Evolutionary conservation across 805 yeast species (phyloP), one percentile per base, ranked within the genome.

Genomic region (Wickerhamomyces canadensis): DNA sequence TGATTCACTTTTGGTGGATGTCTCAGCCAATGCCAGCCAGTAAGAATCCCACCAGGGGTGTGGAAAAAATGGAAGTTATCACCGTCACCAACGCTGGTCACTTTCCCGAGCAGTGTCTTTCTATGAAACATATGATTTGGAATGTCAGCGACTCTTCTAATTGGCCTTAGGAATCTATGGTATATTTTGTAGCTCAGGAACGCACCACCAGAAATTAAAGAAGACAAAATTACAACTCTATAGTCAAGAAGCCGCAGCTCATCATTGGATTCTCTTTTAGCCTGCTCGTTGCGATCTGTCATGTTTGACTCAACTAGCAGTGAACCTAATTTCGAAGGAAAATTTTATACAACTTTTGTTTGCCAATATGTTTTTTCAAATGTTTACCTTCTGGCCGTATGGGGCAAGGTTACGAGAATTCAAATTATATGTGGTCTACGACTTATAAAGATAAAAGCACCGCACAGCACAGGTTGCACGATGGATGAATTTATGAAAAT

Each of bases 1-100:
- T 38, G 57, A 50, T 72, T 72, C 6, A 70, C 60, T 10, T 62
- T 58, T 0, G 98, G 98, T 0, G 76, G 66, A 11, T 58, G 47
- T 24, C 98, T 64, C 18, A 85, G 54, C 95, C 95, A 85, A 11
- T 94, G 89, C 98, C 98, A 93, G 0, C 98, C 98, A 3, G 82
- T 76, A 2, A 80, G 51, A 0, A 70, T 43, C 0, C 98, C 98
- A 4, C 98, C 98, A 0, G 98, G 98, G 0, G 94, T 78, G 57
- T 93, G 98, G 54, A 70, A 93, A 45, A 93, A 76, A 42, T 89
- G 84, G 61, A 93, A 91, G 58, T 91, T 91, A 57, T 93, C 98
- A 13, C 95, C 96, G 58, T 89, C 98, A 0, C 96, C 96, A 0
- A 89, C 98, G 2, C 93, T 68, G 0, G 95, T 84, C 4, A 89